phyloP scores from a whole-genome alignment of 768 basidiomycete species.

The Megacollybia marginata region DNA sequence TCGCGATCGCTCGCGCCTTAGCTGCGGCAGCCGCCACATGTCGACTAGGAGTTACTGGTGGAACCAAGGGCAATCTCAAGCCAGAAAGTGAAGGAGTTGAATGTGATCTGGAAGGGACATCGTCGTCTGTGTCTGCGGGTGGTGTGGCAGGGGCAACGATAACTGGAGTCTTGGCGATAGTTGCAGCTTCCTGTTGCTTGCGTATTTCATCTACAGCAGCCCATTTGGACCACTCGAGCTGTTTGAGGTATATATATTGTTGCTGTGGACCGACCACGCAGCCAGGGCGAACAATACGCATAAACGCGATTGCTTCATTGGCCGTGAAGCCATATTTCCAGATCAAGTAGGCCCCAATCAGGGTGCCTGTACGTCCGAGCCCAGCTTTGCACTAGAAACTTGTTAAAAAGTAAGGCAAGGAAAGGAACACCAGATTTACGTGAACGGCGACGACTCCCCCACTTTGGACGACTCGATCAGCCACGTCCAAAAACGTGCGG shows the following conservation, averaged over 20 bases:
- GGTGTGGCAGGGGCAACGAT: conserved; percentile 73
- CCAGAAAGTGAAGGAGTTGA: conserved; percentile 11
- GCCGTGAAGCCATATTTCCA: conserved; percentile 99
- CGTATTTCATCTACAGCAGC: conserved; percentile 77
- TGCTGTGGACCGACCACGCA: conserved; percentile 90
- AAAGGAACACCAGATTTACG: conserved; percentile 36
- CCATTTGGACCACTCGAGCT: conserved; percentile 92
- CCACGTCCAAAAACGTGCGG: conserved; percentile 80
- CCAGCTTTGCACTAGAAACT: conserved; percentile 84
- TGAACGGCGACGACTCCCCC: conserved; percentile 87
- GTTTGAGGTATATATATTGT: conserved; percentile 93
- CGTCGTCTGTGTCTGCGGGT: conserved; percentile 70
- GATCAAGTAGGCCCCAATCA: conserved; percentile 96
- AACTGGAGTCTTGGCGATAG: conserved; percentile 28
- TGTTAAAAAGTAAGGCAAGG: conserved; percentile 11
- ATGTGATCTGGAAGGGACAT: conserved; percentile 30
- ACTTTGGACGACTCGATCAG: conserved; percentile 67
- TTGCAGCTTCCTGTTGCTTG: conserved; percentile 33
- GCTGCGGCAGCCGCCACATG: conserved; percentile 66
- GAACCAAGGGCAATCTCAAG: conserved; percentile 29
- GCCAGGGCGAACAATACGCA: conserved; percentile 95
- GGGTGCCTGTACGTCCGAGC: conserved; percentile 89
- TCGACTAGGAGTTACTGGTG: conserved; percentile 77
- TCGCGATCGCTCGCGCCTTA: conserved; percentile 62
- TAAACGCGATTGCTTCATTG: conserved; percentile 92